A percentile compares a stretch with the other conserved stretches of the same genome.
Evolutionary conservation across 305 asterid species (phyloP).

Genomic region (Fraxinus angustifolia): DNA sequence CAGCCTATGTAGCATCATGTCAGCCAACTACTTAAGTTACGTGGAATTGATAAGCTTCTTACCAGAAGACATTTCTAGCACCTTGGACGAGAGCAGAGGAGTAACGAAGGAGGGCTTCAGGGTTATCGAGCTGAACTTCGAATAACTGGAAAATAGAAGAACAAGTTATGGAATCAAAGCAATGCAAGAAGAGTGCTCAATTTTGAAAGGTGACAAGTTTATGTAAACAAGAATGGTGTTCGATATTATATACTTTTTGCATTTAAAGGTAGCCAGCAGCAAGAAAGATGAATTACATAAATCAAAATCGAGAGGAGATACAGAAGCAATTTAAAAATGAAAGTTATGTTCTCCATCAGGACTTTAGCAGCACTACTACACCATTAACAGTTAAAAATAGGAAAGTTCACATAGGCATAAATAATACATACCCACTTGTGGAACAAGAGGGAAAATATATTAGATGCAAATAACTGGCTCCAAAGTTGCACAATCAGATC

Average conservation of each 20-base stretch:
- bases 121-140: slow-evolving; percentile 58
- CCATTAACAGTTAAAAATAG: slow-evolving; percentile 4
- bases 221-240: background rate
- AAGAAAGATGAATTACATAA: background rate
- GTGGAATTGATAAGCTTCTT: slow-evolving; percentile 30
- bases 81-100: slow-evolving; percentile 93
- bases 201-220: background rate
- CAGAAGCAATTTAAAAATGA: background rate
- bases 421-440: slow-evolving; percentile 79
- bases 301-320: slow-evolving; percentile 2
- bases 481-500: slow-evolving; percentile 86
- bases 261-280: background rate
- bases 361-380: slow-evolving; percentile 8
- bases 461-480: slow-evolving; percentile 93
- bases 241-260: background rate
- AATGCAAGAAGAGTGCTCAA: slow-evolving; percentile 5
- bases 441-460: slow-evolving; percentile 72
- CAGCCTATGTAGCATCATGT: background rate
- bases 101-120: slow-evolving; percentile 74
- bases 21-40: slow-evolving; percentile 1
- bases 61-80: slow-evolving; percentile 95
- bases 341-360: background rate
- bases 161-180: background rate
- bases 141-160: slow-evolving; percentile 38
- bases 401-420: slow-evolving; percentile 10